phyloP scores from a whole-genome alignment of 441 rosid species.

The Biscutella auriculata region DNA sequence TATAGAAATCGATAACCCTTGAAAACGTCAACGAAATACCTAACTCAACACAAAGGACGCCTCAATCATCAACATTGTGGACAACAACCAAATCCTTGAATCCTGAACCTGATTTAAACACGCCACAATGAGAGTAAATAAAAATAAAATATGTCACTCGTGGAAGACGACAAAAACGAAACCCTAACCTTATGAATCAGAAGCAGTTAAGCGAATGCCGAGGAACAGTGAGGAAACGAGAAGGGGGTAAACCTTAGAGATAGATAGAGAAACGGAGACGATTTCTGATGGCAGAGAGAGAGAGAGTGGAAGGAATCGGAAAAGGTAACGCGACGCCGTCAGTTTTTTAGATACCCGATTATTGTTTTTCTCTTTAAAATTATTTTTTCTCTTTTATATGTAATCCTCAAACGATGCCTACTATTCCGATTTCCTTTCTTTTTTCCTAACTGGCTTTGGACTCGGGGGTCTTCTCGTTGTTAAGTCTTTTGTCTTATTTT shows the following conservation, averaged over 20 bases:
- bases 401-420: background rate
- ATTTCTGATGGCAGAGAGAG: background rate
- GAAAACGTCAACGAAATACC: slow-evolving; percentile 15
- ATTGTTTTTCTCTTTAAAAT: background rate
- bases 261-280: slow-evolving; percentile 7
- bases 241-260: slow-evolving; percentile 7
- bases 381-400: background rate
- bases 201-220: slow-evolving; percentile 27
- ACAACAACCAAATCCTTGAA: slow-evolving; percentile 17
- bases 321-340: slow-evolving; percentile 7
- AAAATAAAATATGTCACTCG: slow-evolving; percentile 16
- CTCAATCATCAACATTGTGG: slow-evolving; percentile 19
- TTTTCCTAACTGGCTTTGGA: too few relatives aligned
- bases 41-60: slow-evolving; percentile 24
- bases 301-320: slow-evolving; percentile 9
- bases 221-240: background rate
- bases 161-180: slow-evolving; percentile 19
- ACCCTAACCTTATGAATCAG: slow-evolving; percentile 29
- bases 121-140: background rate
- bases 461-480: too few relatives aligned
- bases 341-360: slow-evolving; percentile 11
- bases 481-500: too few relatives aligned
- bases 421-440: background rate
- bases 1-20: slow-evolving; percentile 11
- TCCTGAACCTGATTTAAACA: background rate